phyloP scores from a whole-genome alignment of 805 yeast species.

The Nakazawaea wyomingensis region DNA sequence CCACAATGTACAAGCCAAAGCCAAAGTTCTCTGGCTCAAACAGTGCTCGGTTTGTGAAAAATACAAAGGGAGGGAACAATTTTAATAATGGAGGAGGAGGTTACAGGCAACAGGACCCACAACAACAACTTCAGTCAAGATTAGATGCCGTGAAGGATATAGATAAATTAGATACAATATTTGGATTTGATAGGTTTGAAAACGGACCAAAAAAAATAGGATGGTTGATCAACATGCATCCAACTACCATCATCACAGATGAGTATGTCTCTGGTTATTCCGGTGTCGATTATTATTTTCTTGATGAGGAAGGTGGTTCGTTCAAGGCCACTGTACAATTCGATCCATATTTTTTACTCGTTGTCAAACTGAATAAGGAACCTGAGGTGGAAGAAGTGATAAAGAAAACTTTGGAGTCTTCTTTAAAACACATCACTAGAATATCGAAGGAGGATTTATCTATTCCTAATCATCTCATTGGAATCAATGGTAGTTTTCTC shows the following conservation, averaged over 20 bases:
- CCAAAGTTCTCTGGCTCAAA: constrained; percentile 39
- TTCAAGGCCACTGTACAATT: constrained; percentile 80
- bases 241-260: constrained; percentile 62
- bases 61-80: constrained; percentile 13
- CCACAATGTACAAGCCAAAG: constrained; percentile 2
- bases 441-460: constrained; percentile 73
- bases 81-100: too few relatives aligned
- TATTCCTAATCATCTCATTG: constrained; percentile 81
- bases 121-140: constrained; percentile 29
- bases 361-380: constrained; percentile 55
- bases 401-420: constrained; percentile 58
- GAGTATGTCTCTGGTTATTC: constrained; percentile 64
- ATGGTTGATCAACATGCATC: constrained; percentile 94
- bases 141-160: constrained; percentile 51
- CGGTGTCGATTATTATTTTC: constrained; percentile 90
- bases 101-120: constrained; percentile 6
- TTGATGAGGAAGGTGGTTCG: constrained; percentile 95
- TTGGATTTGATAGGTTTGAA: constrained; percentile 85
- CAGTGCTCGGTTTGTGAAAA: constrained; percentile 50
- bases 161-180: constrained; percentile 67
- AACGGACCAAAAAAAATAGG: constrained; percentile 71
- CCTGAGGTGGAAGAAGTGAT: constrained; percentile 83
- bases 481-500: constrained; percentile 59
- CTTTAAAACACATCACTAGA: constrained; percentile 51
- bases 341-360: constrained; percentile 82